phyloP scores from a whole-genome alignment of 1,284 basidiomycete genomes.

The Cutaneotrichosporon mucoides region DNA sequence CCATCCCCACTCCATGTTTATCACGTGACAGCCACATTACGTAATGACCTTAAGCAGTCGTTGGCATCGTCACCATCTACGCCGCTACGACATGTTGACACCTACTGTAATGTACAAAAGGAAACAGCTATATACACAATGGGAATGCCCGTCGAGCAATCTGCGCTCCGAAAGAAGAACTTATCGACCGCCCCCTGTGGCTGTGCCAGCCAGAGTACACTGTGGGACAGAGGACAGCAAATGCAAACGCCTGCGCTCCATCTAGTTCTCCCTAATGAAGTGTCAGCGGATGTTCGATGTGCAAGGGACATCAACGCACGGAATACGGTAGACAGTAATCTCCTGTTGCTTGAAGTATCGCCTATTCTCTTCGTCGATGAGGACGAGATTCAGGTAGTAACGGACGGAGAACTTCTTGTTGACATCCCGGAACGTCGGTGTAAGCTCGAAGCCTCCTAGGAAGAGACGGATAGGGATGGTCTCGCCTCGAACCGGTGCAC shows the following conservation, averaged over 20 bases:
- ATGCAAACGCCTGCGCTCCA: not conserved
- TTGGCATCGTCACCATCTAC: too few relatives aligned
- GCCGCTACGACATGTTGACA: too few relatives aligned
- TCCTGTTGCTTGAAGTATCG: constrained; percentile 50
- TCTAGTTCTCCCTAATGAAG: not conserved
- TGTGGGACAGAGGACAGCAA: too few relatives aligned
- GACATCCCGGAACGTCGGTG: constrained; percentile 96
- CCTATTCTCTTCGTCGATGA: constrained; percentile 93
- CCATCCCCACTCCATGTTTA: too few relatives aligned
- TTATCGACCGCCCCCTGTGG: too few relatives aligned
- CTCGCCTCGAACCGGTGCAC: constrained; percentile 90
- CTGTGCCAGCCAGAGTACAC: too few relatives aligned
- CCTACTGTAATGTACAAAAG: too few relatives aligned
- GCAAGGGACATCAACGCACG: constrained; percentile 8
- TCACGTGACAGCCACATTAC: too few relatives aligned
- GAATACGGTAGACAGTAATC: constrained; percentile 44
- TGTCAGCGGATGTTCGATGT: not conserved
- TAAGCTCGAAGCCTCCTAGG: constrained; percentile 96
- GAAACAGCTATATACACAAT: too few relatives aligned
- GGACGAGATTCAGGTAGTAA: constrained; percentile 94
- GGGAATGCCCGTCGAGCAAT: too few relatives aligned
- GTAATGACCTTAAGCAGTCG: too few relatives aligned
- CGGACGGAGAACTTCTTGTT: constrained; percentile 98
- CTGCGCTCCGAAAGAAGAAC: too few relatives aligned
- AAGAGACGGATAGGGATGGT: constrained; percentile 97